Conservation (phyloP, 2,329 filamentous ascomycete species). For the Penicillium janthinellum region DNA sequence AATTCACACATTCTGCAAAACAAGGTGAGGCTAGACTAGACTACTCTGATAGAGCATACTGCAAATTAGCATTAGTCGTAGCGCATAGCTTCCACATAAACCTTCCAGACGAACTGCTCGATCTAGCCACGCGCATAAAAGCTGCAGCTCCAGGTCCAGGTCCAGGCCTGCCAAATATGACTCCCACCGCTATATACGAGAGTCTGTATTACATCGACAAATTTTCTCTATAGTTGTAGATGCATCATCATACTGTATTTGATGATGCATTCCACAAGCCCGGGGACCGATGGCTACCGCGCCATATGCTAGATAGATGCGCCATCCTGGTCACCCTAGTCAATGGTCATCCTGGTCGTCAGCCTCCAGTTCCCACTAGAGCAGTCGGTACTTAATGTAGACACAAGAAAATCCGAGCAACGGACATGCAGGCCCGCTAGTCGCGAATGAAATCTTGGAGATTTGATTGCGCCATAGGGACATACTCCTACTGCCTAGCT, state of each 20-base stretch:
- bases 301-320: not conserved
- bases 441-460: not conserved
- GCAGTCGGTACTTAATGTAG: not conserved
- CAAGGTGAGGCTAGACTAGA: not conserved
- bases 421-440: not conserved
- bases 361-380: not conserved
- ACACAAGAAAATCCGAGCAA: not conserved
- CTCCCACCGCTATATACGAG: not conserved
- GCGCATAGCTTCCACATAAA: not conserved
- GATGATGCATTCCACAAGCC: not conserved
- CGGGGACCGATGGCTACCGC: not conserved
- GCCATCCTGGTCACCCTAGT: not conserved
- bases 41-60: not conserved
- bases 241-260: not conserved
- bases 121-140: not conserved
- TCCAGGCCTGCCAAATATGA: not conserved
- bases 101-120: not conserved
- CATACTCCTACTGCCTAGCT: not conserved
- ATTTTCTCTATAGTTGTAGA: not conserved
- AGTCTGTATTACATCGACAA: not conserved
- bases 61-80: not conserved
- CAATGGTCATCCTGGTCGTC: not conserved
- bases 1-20: not conserved
- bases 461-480: too few species aligned
- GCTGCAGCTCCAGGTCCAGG: slow-evolving; percentile 1